Conservation (phyloP, 1,139 yeast genomes). For the Taiozyma onychis region DNA sequence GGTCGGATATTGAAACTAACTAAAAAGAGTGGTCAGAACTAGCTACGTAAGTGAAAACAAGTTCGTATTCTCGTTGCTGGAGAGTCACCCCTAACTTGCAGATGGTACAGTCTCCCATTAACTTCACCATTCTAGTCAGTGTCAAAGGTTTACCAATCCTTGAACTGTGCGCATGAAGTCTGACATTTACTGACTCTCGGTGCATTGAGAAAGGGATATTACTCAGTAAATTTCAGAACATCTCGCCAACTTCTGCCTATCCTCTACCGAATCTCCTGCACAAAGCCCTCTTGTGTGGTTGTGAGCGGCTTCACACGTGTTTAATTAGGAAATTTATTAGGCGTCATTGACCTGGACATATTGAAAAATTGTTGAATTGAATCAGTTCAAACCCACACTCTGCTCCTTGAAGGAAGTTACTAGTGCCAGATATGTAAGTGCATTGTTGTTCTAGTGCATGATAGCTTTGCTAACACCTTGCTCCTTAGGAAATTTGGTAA, state of each 20-base stretch:
- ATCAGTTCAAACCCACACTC: neutral
- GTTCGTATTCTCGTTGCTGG: too few relatives aligned
- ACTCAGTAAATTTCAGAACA: neutral
- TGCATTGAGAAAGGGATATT: too few relatives aligned
- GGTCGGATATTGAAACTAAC: neutral
- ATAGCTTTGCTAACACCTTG: neutral
- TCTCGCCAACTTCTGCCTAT: neutral
- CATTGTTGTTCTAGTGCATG: neutral
- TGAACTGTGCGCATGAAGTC: neutral
- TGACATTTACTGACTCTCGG: neutral
- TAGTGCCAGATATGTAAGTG: neutral
- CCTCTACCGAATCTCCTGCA: constrained; percentile 18
- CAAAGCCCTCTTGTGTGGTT: too few relatives aligned
- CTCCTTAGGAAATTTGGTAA: constrained; percentile 76
- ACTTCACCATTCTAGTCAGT: too few relatives aligned
- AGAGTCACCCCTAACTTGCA: too few relatives aligned
- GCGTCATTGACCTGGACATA: neutral
- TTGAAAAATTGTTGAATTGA: neutral
- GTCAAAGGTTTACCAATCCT: too few relatives aligned
- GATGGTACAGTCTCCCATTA: too few relatives aligned
- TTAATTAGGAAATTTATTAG: neutral
- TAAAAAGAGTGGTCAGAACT: too few relatives aligned
- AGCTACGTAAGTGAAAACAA: too few relatives aligned
- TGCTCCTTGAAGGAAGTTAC: neutral
- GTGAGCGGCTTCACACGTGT: neutral